Evolutionary conservation across 495 filamentous ascomycete species (phyloP), one percentile per base, ranked within the genome.

Genomic region (Penicillium antarcticum): DNA sequence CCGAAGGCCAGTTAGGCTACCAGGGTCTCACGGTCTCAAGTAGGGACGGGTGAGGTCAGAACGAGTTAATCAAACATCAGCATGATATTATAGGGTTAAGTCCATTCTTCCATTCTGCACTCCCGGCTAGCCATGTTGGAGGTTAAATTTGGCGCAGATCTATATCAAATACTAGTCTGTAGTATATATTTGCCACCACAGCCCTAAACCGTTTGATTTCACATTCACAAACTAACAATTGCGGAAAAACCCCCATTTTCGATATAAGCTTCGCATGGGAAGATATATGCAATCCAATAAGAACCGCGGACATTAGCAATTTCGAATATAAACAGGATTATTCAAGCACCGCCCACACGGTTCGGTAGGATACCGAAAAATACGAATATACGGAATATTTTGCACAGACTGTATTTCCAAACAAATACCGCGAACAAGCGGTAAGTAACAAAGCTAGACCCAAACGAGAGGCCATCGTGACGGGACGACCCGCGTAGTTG

Each of bases 401-500:
- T 9, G 13, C 7, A 24, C 3, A 33, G 33, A 36, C 18, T 12
- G 12, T 39, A 40, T 32, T 48, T 23, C 14, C 24, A 39, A 14
- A 7, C 9, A 31, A 18, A 32, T 32, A 39, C 23, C 9, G 18
- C 9, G 14, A 35, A 36, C 8, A 21, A 3, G 23, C n/a, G 34
- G 45, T 47, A 47, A 29, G 34, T 38, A 31, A 37, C 23, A 16
- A 12, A 11, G n/a, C 34, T 31, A 21, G 8, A 31, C 33, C 44
- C 1, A n/a, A 39, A 41, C 12, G 4, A 32, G 46, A 26, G 46
- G 45, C 32, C 43, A 45, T 29, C 13, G 18, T 49, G 34, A 18
- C 46, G 37, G 46, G 46, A 49, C 37, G 46, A 49, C 37, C 46
- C 46, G 46, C 45, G 33, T 24, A 13, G 31, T 10, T n/a, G 13